phyloP scores from a whole-genome alignment of 2,329 filamentous ascomycete species.

The Hypoxylon sp. region DNA sequence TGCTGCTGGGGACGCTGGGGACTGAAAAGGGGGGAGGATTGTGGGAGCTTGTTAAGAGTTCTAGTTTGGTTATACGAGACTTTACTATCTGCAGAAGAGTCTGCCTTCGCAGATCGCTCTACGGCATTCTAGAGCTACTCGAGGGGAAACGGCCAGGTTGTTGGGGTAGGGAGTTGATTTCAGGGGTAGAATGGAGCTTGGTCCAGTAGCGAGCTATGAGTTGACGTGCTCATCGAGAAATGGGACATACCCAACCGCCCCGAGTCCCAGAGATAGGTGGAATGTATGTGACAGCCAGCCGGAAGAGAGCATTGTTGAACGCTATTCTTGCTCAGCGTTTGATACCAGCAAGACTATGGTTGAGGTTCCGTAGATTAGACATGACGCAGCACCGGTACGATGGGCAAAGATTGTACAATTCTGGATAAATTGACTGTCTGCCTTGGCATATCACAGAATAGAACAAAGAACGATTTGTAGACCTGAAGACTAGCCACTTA shows the following conservation, averaged over 20 bases:
- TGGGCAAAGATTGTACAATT: neutral
- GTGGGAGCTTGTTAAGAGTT: neutral
- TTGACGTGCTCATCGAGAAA: neutral
- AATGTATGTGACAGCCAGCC: neutral
- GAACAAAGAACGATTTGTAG: neutral
- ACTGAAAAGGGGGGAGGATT: conserved; percentile 10
- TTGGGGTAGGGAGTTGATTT: neutral
- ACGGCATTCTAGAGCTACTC: neutral
- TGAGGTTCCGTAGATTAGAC: neutral
- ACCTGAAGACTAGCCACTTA: neutral
- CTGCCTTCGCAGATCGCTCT: neutral
- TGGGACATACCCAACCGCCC: no score
- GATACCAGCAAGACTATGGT: neutral
- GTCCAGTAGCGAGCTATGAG: neutral
- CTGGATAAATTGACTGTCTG: neutral
- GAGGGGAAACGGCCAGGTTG: neutral
- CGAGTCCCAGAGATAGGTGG: neutral
- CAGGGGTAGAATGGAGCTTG: neutral
- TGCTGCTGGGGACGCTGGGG: conserved; percentile 15
- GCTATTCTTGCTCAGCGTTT: neutral
- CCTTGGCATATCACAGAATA: conserved; percentile 2
- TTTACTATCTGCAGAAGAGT: neutral
- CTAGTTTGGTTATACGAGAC: neutral
- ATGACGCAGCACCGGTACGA: neutral
- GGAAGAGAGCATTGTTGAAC: neutral